Evolutionary conservation across 2,329 filamentous ascomycete genomes (phyloP), one percentile per base, ranked within the genome.

Genomic region (Fusarium equiseti): DNA sequence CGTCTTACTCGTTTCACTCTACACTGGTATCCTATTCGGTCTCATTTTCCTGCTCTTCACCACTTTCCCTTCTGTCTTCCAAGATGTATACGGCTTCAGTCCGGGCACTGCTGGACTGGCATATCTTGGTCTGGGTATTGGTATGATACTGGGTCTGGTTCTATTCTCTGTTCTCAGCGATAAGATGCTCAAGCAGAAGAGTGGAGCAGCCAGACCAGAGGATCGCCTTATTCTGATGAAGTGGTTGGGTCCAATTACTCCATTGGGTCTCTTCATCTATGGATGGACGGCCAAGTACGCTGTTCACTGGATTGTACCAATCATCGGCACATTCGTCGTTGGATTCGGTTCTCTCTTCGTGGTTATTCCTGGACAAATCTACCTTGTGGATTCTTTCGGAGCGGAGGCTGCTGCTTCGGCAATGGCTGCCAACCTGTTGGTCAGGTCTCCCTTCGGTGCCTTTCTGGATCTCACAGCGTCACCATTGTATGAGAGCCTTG

Each of bases 271-370:
- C 0, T 84, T 89, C 66, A 83, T 85, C 75, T 90, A 90, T 74
- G 88, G 88, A 42, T 90, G 88, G 88, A 80, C 83, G 3, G 84
- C 86, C 0, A 79, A 89, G 29, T 81, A 83, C 43, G 73, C 82
- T 2, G 79, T 81, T 0, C 85, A 88, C 72, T 90, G 87, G 86
- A 86, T 89, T 38, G 82, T 87, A 5, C 87, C 88, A 0, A 87
- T 89, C 48, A 82, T 89, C 26, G 88, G 88, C 6, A 86, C 85
- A 0, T 76, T 79, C 1, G 78, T 88, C 4, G 83, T 89, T 53
- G 85, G 86, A 0, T 76, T 83, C 2, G 87, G 86, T 0, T 53
- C 57, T 8, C 35, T 75, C 1, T 68, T 64, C 82, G 81, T 38
- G 83, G 16, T 88, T 3, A 51, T 73, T 1, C 56, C 68, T 7